Conservation (phyloP, 805 yeast genomes). For the Metschnikowia amazonensis region DNA sequence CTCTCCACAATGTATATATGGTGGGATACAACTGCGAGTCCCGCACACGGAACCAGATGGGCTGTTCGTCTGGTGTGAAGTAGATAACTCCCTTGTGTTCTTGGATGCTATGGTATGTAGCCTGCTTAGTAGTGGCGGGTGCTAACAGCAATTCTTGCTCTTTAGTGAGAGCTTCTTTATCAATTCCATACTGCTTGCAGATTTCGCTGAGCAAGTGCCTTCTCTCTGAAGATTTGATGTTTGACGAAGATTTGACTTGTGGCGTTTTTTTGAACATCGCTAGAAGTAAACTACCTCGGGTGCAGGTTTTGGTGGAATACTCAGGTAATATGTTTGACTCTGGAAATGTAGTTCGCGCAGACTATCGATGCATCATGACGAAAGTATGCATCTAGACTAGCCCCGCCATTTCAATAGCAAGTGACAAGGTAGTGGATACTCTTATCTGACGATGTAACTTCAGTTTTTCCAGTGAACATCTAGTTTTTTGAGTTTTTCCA, state of each 20-base stretch:
- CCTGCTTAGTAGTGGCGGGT: constrained; percentile 56
- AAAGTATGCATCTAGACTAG: not conserved
- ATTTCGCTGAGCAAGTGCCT: constrained; percentile 48
- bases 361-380: constrained; percentile 3
- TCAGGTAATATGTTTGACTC: too few relatives aligned
- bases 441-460: too few relatives aligned
- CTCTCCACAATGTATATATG: constrained; percentile 65
- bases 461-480: too few relatives aligned
- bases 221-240: constrained; percentile 79
- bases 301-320: too few relatives aligned
- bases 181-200: constrained; percentile 39
- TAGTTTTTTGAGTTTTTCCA: too few relatives aligned
- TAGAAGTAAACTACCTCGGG: not conserved
- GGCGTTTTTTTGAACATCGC: constrained; percentile 25
- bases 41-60: constrained; percentile 66
- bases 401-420: not conserved
- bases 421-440: too few relatives aligned
- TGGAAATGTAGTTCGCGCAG: not conserved
- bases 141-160: constrained; percentile 41
- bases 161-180: constrained; percentile 37
- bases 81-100: constrained; percentile 60
- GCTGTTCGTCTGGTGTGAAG: constrained; percentile 59
- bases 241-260: constrained; percentile 67
- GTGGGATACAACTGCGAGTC: constrained; percentile 65
- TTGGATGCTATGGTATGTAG: constrained; percentile 54